Evolutionary conservation across 2,329 filamentous ascomycete species (phyloP), one percentile per base, ranked within the genome.

Genomic region (Diaporthe ilicicola): DNA sequence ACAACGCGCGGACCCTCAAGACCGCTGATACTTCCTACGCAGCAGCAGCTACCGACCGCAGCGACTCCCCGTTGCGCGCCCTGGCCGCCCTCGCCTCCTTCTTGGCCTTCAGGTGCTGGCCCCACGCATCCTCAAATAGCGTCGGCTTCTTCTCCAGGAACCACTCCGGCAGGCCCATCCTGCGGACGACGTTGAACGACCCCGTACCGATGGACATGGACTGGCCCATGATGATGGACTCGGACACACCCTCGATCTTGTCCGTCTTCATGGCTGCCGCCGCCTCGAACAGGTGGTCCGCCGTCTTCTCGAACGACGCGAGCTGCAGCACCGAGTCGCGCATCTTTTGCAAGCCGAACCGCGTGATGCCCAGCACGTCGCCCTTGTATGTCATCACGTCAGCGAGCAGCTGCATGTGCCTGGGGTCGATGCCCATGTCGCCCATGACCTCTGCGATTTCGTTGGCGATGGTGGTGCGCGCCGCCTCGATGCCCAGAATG

Each of bases 371-470:
- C 22, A 98, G 88, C 0, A 99, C 93, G 76, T 98, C 95, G 64
- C 96, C 96, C 84, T 98, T 98, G 87, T 95, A 98, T 0, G 96
- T 98, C 96, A 99, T 99, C 67, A 98, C 95, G 78, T 99, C 96
- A 13, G 96, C 95, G 1, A 99, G 89, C 22, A 99, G 88, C 80
- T 98, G 93, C 94, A 99, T 98, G 84, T 99, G 96, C 69, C 96
- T 93, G 54, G 95, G 95, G 82, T 99, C 96, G 77, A 99, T 98
- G 81, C 90, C 91, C 94, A 99, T 98, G 79, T 92, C 91, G 44
- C 90, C 90, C 95, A 98, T 99, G 78, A 98, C 96, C 66, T 88
- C 87, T 67, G 87, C 88, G 77, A 99, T 98, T 84, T 99, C 96
- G 55, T 89, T 85, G 62, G 96, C 93, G 78, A 99, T 98, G 8